These are phyloP conservation scores for Trichoderma koningiopsis DNA, from an alignment of 2,329 filamentous ascomycete genomes.

Conservation along the genomic window DNA sequence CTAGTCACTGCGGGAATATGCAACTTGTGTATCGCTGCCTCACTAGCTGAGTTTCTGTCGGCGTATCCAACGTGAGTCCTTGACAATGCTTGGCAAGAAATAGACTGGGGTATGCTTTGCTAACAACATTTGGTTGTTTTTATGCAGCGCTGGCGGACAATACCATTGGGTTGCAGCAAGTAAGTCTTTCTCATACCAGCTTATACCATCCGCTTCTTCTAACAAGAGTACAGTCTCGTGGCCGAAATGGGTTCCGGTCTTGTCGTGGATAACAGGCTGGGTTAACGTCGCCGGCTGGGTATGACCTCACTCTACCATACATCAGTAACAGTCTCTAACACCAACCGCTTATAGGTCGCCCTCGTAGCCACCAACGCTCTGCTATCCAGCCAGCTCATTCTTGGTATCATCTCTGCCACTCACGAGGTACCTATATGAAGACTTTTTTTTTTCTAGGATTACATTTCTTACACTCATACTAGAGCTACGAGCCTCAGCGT, in stretches of 20 bases:
- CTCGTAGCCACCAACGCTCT: constrained; percentile 69
- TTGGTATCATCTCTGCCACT: constrained; percentile 65
- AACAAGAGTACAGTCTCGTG: constrained; percentile 28
- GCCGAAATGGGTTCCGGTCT: constrained; percentile 32
- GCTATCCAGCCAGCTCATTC: constrained; percentile 65
- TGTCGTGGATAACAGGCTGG: constrained; percentile 51
- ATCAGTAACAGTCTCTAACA: not conserved
- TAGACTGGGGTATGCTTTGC: not conserved
- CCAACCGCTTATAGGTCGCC: constrained; percentile 45
- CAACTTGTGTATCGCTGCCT: constrained; percentile 56
- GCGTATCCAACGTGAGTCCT: constrained; percentile 52
- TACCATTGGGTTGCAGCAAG: constrained; percentile 69
- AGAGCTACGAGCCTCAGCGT: constrained; percentile 54
- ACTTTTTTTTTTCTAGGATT: too few relatives aligned
- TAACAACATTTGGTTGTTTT: not conserved
- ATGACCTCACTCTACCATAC: not conserved
- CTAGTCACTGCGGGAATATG: constrained; percentile 40
- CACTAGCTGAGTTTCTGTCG: constrained; percentile 69
- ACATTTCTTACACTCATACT: not conserved
- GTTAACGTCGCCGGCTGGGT: constrained; percentile 69
- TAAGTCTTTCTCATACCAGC: not conserved
- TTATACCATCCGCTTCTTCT: not conserved
- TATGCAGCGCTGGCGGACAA: constrained; percentile 53
- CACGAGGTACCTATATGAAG: constrained; percentile 41
- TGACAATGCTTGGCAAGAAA: not conserved